Percentiles rank a stretch among this genome's conserved stretches.
Conservation (phyloP, 148 eudicot species). For the Cornus kousa region DNA sequence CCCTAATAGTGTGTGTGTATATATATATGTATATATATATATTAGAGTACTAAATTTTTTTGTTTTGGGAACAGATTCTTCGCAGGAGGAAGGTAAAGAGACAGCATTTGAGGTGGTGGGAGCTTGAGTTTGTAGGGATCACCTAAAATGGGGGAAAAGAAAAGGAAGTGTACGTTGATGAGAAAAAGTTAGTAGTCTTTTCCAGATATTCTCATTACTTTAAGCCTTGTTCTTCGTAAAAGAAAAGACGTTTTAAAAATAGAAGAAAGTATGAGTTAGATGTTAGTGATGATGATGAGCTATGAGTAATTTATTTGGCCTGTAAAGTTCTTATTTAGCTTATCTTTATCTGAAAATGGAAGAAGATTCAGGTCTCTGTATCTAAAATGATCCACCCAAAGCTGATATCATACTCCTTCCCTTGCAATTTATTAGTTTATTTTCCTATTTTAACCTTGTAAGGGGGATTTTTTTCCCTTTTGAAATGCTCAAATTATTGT, state of each 20-base stretch:
- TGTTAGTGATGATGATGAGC: background rate
- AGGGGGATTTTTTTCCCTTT: no score
- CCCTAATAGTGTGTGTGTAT: no score
- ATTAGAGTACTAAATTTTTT: background rate
- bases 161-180: no score
- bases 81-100: slow-evolving; percentile 6
- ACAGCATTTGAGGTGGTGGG: background rate
- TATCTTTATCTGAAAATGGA: background rate
- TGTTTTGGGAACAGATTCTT: slow-evolving; percentile 4
- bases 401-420: no score
- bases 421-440: no score
- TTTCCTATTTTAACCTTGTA: no score
- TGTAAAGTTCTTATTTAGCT: background rate
- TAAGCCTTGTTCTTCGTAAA: background rate
- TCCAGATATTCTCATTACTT: background rate
- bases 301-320: background rate
- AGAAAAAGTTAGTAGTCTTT: background rate
- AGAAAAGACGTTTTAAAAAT: background rate
- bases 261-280: background rate
- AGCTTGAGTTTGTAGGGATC: background rate
- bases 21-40: background rate
- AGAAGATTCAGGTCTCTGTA: background rate
- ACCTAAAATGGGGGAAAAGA: background rate
- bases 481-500: no score
- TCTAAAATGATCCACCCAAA: background rate